Evolutionary conservation across 305 asterid species (phyloP).

Genomic region (Rubia tinctorum): DNA sequence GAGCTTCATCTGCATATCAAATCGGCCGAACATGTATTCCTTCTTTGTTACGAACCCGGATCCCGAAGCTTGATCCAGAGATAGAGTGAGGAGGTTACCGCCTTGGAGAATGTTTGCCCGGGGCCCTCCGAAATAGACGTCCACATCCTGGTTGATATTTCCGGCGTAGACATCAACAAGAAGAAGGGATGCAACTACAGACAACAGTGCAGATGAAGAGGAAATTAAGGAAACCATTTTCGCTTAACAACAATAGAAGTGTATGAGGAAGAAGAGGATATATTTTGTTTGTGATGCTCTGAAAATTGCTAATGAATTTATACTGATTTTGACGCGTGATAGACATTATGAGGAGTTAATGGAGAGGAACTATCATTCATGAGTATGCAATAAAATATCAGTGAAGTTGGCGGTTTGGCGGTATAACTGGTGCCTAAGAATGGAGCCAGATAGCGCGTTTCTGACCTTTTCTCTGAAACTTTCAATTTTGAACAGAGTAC

Average conservation of each 20-base stretch:
- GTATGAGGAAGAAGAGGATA: neutral
- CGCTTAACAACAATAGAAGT: neutral
- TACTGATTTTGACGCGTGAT: neutral
- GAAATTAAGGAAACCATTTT: neutral
- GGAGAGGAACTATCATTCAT: neutral
- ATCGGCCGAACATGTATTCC: no score
- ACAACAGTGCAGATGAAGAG: neutral
- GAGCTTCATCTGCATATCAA: conserved; percentile 48
- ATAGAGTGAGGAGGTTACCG: conserved; percentile 32
- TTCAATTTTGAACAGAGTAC: neutral
- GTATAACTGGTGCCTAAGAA: neutral
- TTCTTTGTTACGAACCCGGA: conserved; percentile 50
- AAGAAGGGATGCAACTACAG: neutral
- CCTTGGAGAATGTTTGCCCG: conserved; percentile 38
- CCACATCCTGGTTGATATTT: conserved; percentile 33
- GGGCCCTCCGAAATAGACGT: conserved; percentile 40
- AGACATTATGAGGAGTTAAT: neutral
- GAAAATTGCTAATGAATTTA: neutral
- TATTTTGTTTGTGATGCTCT: neutral
- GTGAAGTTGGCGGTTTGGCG: neutral
- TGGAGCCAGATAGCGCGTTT: neutral
- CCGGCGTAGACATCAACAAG: conserved; percentile 21
- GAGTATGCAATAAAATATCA: neutral
- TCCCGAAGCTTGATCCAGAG: conserved; percentile 38
- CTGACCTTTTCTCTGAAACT: neutral